Evolutionary conservation across 371 early-diverging fungal species (phyloP), one percentile per base, ranked within the genome.

Genomic region (Batrachochytrium dendrobatidis): DNA sequence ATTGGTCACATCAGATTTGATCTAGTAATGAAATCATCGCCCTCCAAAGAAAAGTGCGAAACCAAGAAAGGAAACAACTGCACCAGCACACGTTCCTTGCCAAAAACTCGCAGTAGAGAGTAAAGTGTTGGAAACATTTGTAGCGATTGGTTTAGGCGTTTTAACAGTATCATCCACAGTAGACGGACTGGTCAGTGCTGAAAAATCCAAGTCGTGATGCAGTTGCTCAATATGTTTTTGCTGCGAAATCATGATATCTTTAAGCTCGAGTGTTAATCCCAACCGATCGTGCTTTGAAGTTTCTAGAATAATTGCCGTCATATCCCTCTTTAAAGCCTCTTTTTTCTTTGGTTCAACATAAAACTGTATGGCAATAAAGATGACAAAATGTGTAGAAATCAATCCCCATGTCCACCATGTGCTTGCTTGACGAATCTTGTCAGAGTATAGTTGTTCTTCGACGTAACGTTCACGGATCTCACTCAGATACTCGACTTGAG

Each of bases 381-480:
- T 35, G 10, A 48, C 22, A 33, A 76, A 60, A 55, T 76, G 71
- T 17, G 68, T 56, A 1, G 71, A 61, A 12, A 76, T 76, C 17
- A 76, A 59, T 26, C 73, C 76, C 64, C 64, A 30, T 30, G 74
- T 74, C 71, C 71, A 74, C 63, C 66, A 74, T 7, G 93, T 94
- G 60, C 85, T 86, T 3, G 89, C 87, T 22, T 84, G 81, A 8
- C 95, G 86, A 52, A 96, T 94, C 76, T 96, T 94, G 79, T 96
- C 97, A 59, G 89, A 89, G 89, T 92, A 96, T n/a, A 94, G 77
- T 68, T 95, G 95, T 60, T 96, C 97, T 43, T 76, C 77, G n/a
- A 76, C 70, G 52, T 76, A 76, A 5, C 77, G 66, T 50, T 76
- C 77, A 2, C 77, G 64, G 34, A 76, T 70, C 45, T 72, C 72